Base-by-base conservation (phyloP, 768 basidiomycete genomes). In the Tricholoma saponaceum region DNA sequence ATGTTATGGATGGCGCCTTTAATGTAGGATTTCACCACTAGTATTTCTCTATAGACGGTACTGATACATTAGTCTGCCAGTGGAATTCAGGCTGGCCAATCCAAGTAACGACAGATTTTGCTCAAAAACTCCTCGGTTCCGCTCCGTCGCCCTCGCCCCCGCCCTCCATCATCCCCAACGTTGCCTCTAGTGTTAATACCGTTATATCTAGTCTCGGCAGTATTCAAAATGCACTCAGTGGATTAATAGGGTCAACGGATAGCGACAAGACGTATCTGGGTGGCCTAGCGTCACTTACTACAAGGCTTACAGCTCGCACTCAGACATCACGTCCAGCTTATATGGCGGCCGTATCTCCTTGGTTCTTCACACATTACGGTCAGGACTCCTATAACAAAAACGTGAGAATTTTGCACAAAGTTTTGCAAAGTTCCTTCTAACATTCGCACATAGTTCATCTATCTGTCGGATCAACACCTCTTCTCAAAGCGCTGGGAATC, bases 71-170 rank as follows among this genome's bases (percentile, higher is more conserved):
- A 35, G 18, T 58, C n/a, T n/a, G 16, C 2, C 49, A 87, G 83
- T 94, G 87, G 87, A 90, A 94, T 67, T 80, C 81, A 25, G 92
- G 77, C 35, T 94, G 92, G 92, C 90, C 92, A 2, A 78, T 79
- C 58, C 69, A 86, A 69, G 69, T 89, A 10, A 86, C 77, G 4
- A 69, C 73, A 8, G 66, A 69, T 25, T 77, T 75, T 54, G 76
- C 74, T 8, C 63, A 73, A 37, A 62, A 69, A n/a, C 64, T 71
- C 52, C 32, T 72, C 54, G 53, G 66, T 55, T 66, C 61, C 53
- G 59, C 44, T 33, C 39, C 16, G 35, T 61, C 32, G 10, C 13
- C 18, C 33, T 58, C 22, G 0, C 65, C 23, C 25, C 59, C 22
- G 0, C 66, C 3, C 4, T 60, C 23, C 53, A 53, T 14, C 5